Base-by-base conservation (phyloP, 306 rosid species). In the Prunus armeniaca region DNA sequence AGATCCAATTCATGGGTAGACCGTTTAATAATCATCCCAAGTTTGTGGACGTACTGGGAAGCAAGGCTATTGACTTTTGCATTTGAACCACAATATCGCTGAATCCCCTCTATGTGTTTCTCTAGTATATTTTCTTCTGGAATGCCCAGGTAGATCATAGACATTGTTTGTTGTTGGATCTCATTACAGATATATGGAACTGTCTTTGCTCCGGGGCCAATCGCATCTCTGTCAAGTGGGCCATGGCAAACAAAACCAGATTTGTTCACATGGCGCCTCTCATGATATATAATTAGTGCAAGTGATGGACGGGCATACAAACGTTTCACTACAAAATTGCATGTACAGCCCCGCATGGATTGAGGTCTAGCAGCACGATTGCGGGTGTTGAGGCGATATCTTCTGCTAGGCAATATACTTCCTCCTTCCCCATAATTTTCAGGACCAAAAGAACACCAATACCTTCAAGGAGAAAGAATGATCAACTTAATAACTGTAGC, bases 331-430 rank as follows among this genome's bases (percentile, higher is more conserved):
- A 89, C 97, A 86, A 92, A 92, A 80, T 95, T 93, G 87, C 97
- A 95, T 32, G 88, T 92, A 79, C 97, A 95, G 32, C 97, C 97
- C 41, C 96, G 91, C 97, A 92, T 95, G 65, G 96, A 95, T 87
- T 92, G 97, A 83, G 99, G 97, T 84, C 97, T 92, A 78, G 99
- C 97, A 76, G 97, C 99, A 75, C 92, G 97, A 78, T 95, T 95
- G 82, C 97, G 89, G 38, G 98, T 95, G 79, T 95, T 95, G 49
- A 95, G 96, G 63, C 97, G 89, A 82, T 92, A 90, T 86, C 91
- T 92, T 79, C 99, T 79, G 78, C 99, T 92, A 61, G 99, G 99
- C 56, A 92, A 88, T 73, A 87, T 86, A 79, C 91, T 82, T 43
- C 98, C 97, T 77, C 96, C 96, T 84, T 92, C 96, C 77, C 97